Base-by-base conservation (phyloP, 441 rosid genomes). In the Pelargonium citronellum region DNA sequence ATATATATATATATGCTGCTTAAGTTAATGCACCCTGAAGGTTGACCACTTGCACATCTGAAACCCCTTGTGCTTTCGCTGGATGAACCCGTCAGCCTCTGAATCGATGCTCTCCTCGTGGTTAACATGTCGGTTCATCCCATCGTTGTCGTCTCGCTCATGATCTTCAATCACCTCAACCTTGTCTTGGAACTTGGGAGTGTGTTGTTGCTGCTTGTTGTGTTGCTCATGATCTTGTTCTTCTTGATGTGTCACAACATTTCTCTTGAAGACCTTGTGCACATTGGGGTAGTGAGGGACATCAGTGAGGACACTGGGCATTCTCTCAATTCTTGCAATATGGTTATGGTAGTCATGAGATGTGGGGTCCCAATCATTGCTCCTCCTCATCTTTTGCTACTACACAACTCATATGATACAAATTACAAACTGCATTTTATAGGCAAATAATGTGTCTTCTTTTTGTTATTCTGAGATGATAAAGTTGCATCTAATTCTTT, bases 41-140 rank as follows among this genome's bases (percentile, higher is more conserved):
- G 86, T 85, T 60, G 74, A 75, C 93, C 91, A 85, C 73, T 83
- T 83, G 86, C 81, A 75, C 2, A 83, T 79, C 43, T 73, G 80
- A 58, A 88, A 83, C 1, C 67, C 78, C 72, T 55, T 79, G 75
- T 41, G 86, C 77, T 71, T 87, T 79, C 64, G 75, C 64, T 41
- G 64, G 70, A 81, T 74, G 78, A 71, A 85, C 13, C 74, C 76
- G 9, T 69, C 82, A 15, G 84, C 76, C 67, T 63, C 30, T 10
- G 0, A 15, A 12, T 86, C 82, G n/a, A 83, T 13, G 10, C 15
- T 75, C 76, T 55, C 77, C 44, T 81, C 74, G 16, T 15, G 16
- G 60, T 53, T 51, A 8, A 51, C 58, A 2, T 8, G 11, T 5
- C 0, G 17, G 55, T 60, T 55, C 16, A 9, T 4, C 79, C 73